Evolutionary conservation across 495 filamentous ascomycete genomes (phyloP), one percentile per base, ranked within the genome.

Genomic region (Massariosphaeria phaeospora): DNA sequence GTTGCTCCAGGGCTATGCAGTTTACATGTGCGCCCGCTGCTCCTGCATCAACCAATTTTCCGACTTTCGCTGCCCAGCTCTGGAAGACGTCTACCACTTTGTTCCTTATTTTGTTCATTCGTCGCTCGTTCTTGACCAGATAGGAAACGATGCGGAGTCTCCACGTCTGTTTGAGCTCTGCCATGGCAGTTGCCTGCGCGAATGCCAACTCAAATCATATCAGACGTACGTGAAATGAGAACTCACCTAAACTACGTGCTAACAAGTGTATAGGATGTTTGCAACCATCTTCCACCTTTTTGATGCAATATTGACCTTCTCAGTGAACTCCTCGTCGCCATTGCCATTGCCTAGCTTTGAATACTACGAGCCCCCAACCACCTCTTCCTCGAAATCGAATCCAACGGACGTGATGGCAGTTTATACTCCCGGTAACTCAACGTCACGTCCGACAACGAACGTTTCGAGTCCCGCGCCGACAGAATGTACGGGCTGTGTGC

Each of bases 401-500:
- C 21, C 41, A 31, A 40, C 24, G 15, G 7, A 29, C 47, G 7
- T 31, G 27, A 1, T 24, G 7, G 24, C 41, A 44, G 8, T n/a
- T 44, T 25, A 26, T 39, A 24, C 13, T 15, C 34, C 40, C 13
- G 42, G 30, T 9, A 56, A 54, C 34, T 34, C 24, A 8, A 52
- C 55, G 17, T 45, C 48, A 2, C 27, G 24, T 0, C 20, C 35
- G 11, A 30, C 41, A 12, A 33, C 38, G 41, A 61, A 45, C 30
- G 31, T 31, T 11, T 31, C 58, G 11, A 51, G 38, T 25, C 9
- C 23, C 43, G 15, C 52, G 18, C 17, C 34, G 46, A 23, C 52
- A 24, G 35, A 25, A 38, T 63, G 60, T 35, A 55, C 54, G 13
- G 60, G 60, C 15, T 63, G 60, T 34, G 50, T 59, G 3, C 50